Conservation (phyloP, 257 asterid genomes). For the Solanum pimpinellifolium region DNA sequence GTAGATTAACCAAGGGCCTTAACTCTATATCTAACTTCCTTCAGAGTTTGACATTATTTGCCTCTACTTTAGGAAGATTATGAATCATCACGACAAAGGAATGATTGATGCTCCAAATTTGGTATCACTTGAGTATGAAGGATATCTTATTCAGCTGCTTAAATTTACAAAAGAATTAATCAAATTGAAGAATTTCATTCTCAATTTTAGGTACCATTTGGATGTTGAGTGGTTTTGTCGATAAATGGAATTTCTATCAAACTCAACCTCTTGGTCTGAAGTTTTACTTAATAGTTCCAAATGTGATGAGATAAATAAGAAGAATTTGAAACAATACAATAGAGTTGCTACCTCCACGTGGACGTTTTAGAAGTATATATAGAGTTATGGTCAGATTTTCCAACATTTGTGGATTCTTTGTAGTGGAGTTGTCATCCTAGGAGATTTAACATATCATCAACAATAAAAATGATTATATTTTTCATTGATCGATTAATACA, state of each 20-base stretch:
- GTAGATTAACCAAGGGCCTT: no score
- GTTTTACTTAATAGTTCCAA: background rate
- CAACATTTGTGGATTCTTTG: background rate
- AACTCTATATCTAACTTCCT: no score
- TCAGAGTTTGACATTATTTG: no score
- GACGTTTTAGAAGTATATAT: background rate
- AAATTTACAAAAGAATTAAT: background rate
- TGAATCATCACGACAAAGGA: background rate
- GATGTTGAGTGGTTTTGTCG: background rate
- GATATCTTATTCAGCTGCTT: background rate
- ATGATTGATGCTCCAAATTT: background rate
- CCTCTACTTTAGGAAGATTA: background rate
- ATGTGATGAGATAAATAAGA: no score
- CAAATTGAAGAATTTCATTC: no score
- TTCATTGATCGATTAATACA: background rate
- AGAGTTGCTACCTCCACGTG: background rate
- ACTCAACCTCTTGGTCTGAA: background rate
- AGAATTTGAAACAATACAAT: background rate
- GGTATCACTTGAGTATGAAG: background rate
- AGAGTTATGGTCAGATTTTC: background rate
- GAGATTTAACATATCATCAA: background rate
- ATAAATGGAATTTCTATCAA: background rate
- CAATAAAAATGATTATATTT: background rate
- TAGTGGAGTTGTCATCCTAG: background rate
- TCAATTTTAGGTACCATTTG: no score